Evolutionary conservation across 257 asterid species (phyloP), one percentile per base, ranked within the genome.

Genomic region (Nicotiana undulata): DNA sequence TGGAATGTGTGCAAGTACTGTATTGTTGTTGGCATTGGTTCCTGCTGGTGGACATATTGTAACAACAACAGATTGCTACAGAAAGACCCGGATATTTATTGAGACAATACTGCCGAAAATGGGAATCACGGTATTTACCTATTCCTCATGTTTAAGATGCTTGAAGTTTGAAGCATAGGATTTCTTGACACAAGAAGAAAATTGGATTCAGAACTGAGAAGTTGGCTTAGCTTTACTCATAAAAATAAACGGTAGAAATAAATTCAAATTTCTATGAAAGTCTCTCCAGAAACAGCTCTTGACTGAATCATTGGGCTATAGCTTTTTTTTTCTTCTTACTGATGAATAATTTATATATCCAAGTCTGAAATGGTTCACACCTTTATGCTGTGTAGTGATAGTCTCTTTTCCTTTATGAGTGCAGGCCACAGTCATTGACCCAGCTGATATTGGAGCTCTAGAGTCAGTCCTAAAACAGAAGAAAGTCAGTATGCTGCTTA

Each of bases 11-110:
- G 93, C 92, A 77, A 93, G 97, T 89, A 91, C 97, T 44, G 92
- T 89, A 83, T 26, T 94, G 94, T 79, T 94, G 90, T 64, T 92
- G 94, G 94, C 98, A 29, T 89, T 94, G 84, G 88, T 94, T 60
- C 97, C 98, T 89, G 96, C 96, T 81, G 97, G 98, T 60, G 98
- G 98, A 68, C 98, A 93, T 81, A 81, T 94, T 75, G 97, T 94
- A 75, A 94, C 97, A 55, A 94, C 98, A 78, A 93, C 97, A 18
- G 97, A 94, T 85, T 94, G 98, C 86, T 94, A 94, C 77, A 89
- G 97, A 84, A 93, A 92, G 88, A 94, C 98, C 67, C 85, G 97
- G 79, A 88, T 93, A 82, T 94, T 93, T 83, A 94, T 94, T 58
- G 97, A 94, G 91, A 91, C 86, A 52, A 80, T 94, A 84, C 90